These are phyloP conservation scores for Panicum miliaceum DNA, from an alignment of 176 grass and related monocot species.

Conservation along the genomic window DNA sequence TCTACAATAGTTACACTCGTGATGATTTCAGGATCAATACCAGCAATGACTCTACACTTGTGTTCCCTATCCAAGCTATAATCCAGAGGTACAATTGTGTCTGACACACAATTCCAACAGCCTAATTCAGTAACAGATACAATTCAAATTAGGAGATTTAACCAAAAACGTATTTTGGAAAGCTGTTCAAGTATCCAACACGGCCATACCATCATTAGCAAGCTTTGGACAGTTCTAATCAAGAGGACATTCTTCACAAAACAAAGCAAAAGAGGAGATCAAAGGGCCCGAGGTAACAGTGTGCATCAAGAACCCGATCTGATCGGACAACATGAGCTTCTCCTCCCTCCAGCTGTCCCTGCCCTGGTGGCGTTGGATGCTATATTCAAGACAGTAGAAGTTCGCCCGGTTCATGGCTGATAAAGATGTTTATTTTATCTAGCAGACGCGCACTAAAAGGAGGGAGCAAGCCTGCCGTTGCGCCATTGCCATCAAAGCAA, in stretches of 20 bases:
- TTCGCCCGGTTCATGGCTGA: not conserved
- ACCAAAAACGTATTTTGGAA: not conserved
- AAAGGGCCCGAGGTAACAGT: not conserved
- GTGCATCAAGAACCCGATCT: not conserved
- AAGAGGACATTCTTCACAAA: not conserved
- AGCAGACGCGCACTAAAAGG: not conserved
- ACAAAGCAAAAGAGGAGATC: not conserved
- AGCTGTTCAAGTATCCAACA: not conserved
- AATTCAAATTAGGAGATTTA: constrained; percentile 3
- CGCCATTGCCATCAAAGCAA: not conserved
- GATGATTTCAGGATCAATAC: not conserved
- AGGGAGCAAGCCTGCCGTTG: not conserved
- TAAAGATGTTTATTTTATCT: not conserved
- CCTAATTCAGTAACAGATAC: not conserved
- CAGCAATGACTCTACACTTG: not conserved
- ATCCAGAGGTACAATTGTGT: not conserved
- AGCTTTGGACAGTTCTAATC: not conserved
- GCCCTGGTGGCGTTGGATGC: not conserved
- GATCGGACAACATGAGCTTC: not conserved
- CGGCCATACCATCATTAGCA: not conserved
- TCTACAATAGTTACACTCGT: not conserved
- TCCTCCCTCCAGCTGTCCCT: not conserved
- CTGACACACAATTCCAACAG: not conserved
- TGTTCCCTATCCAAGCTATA: constrained; percentile 3
- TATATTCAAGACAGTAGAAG: not conserved